These are phyloP conservation scores for Penicillium sp. DNA, from an alignment of 2,329 filamentous ascomycete genomes.

Conservation along the genomic window DNA sequence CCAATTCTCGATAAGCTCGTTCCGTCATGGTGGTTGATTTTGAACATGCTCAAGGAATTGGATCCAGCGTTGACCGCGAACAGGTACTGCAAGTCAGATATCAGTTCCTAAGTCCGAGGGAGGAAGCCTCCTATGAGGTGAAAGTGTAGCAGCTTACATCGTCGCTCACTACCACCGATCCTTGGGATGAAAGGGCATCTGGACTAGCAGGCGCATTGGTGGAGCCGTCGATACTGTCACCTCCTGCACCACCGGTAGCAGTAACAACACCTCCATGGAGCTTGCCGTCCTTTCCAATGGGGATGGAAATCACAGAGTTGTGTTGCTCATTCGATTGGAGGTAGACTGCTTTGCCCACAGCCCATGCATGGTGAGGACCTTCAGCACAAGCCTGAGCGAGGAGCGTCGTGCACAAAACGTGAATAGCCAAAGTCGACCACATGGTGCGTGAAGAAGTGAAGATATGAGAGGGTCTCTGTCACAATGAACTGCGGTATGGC, in stretches of 20 bases:
- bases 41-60: constrained; percentile 40
- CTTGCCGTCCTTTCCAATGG: constrained; percentile 48
- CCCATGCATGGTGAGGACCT: constrained; percentile 3
- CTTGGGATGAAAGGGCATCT: constrained; percentile 55
- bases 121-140: too few species aligned
- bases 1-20: constrained; percentile 33
- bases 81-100: constrained; percentile 17
- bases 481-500: too few species aligned
- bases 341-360: constrained; percentile 51
- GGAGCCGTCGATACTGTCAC: constrained; percentile 39
- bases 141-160: constrained; percentile 52
- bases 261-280: constrained; percentile 46
- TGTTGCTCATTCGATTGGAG: constrained; percentile 54
- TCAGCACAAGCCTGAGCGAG: too few species aligned
- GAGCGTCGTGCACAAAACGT: too few species aligned
- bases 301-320: constrained; percentile 53
- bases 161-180: constrained; percentile 50
- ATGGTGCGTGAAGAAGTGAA: too few species aligned
- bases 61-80: constrained; percentile 39
- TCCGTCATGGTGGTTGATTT: constrained; percentile 32
- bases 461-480: too few species aligned
- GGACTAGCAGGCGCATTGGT: constrained; percentile 43
- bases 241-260: constrained; percentile 50
- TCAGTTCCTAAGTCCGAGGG: too few species aligned
- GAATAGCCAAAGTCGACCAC: too few species aligned